Evolutionary conservation across 495 filamentous ascomycete genomes (phyloP), one percentile per base, ranked within the genome.

Genomic region (Penicillium longicatenatum): DNA sequence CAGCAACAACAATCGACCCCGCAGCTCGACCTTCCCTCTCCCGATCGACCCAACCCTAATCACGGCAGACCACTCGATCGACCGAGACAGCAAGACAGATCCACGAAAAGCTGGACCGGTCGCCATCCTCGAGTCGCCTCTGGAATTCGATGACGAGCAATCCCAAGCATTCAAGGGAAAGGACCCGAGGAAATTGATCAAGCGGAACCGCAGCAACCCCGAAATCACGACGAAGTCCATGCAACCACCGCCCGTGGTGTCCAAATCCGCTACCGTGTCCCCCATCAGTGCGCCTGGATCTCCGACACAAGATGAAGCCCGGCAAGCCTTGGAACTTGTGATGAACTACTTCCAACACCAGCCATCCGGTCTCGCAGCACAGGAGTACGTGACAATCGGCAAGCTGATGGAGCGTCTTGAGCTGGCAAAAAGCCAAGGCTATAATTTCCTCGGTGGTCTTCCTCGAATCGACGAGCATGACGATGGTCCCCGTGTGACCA

Each of bases 1-100:
- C 54, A 76, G 67, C 49, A 79, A 79, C 58, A 79, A 80, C 54
- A 87, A 86, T 63, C 84, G 93, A 33, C 92, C 90, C 24, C 85
- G 94, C 68, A 95, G 92, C 71, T 92, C 96, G 72, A 98, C 94
- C 0, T 94, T 97, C 52, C 93, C 94, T 24, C 82, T 86, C 51
- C 70, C 76, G 37, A 74, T 86, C 31, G 89, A 94, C 62, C 81
- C 90, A 6, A 85, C 84, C 47, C 87, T 89, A 65, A 83, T 91
- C 63, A 84, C 88, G 42, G 81, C 85, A 52, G 72, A 85, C 20
- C 78, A 86, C 48, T 72, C 78, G 3, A 78, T 82, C 12, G 89
- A 92, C 39, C 80, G 86, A 9, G 63, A 87, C 33, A 86, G 86
- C 8, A 92, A 91, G 71, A 83, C 82, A 54, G 61, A 61, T 26